Evolutionary conservation across 1,139 yeast species (phyloP).

Genomic region (Meyerozyma elateridarum): DNA sequence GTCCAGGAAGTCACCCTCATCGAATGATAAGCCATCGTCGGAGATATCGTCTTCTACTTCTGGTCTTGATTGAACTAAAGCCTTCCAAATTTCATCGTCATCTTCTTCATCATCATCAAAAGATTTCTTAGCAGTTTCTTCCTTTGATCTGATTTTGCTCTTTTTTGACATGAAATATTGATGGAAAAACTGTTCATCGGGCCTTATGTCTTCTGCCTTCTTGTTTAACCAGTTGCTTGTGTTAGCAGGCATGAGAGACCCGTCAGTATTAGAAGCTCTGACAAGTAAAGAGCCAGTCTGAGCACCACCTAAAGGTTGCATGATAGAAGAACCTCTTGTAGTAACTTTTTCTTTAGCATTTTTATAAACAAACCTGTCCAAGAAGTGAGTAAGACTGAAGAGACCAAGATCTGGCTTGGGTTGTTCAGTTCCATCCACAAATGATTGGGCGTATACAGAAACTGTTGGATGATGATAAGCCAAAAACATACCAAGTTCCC

Average conservation of each 20-base stretch:
- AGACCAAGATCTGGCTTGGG: conserved; percentile 86
- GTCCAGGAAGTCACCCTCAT: conserved; percentile 42
- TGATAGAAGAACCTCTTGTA: conserved; percentile 82
- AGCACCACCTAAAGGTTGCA: conserved; percentile 96
- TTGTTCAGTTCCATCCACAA: conserved; percentile 43
- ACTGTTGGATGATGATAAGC: conserved; percentile 93
- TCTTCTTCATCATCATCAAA: conserved; percentile 23
- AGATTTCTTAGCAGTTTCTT: conserved; percentile 15
- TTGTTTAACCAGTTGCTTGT: conserved; percentile 77
- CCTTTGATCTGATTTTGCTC: conserved; percentile 37
- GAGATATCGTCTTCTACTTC: conserved; percentile 61
- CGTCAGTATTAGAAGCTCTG: conserved; percentile 51
- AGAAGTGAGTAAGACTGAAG: conserved; percentile 81
- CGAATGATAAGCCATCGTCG: conserved; percentile 42
- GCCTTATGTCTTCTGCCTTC: conserved; percentile 62
- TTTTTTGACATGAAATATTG: conserved; percentile 74
- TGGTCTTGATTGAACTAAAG: conserved; percentile 79
- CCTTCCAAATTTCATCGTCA: conserved; percentile 86
- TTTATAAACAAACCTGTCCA: conserved; percentile 92
- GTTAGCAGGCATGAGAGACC: conserved; percentile 61
- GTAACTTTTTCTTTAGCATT: conserved; percentile 75
- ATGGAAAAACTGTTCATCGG: conserved; percentile 86
- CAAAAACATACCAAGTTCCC: conserved; percentile 77
- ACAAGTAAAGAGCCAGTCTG: conserved; percentile 76
- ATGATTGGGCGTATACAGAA: conserved; percentile 68